Base-by-base conservation (phyloP, 371 early-diverging fungal species). In the Apophysomyces variabilis region DNA sequence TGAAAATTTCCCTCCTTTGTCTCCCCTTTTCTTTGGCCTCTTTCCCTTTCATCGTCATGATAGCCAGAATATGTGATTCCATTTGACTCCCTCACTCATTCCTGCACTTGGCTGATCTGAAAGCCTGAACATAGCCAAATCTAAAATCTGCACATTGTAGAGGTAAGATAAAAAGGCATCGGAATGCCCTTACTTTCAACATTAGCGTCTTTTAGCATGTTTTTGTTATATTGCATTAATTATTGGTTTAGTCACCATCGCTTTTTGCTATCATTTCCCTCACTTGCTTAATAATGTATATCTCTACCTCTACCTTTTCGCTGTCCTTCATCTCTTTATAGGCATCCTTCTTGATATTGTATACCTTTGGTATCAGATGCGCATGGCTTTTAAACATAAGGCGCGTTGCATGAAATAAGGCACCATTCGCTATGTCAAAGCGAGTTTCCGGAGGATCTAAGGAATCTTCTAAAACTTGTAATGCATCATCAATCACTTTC, bases 401-500 rank as follows among this genome's bases (percentile, higher is more conserved):
- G 44, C 79, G 64, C 8, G 77, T 68, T 7, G 75, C 67, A 38
- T 82, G 82, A 32, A 82, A 71, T 37, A 79, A 37, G 1, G 72
- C 74, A 13, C 79, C 82, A 58, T 77, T 82, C 14, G 82, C 82
- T 47, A 68, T 60, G 56, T 75, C 66, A 43, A 72, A 79, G 35
- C 79, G 68, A 1, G 66, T 66, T 37, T 71, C 62, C 1, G 68
- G 57, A 9, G 70, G 64, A 7, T 71, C 72, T 18, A 67, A 58
- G 14, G 72, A 70, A 36, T 75, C 75, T 54, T 77, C 66, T 11
- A 69, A 16, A 3, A 32, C 18, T n/a, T 61, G 18, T 6, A 77
- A 41, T 4, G 79, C 66, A 13, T 56, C 46, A 43, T 75, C 72
- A 38, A 82, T 69, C 0, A 79, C 64, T 26, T 75, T 60, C 41